Conservation (phyloP, 192 early-diverging fungal genomes). For the Paraglomus occultum region DNA sequence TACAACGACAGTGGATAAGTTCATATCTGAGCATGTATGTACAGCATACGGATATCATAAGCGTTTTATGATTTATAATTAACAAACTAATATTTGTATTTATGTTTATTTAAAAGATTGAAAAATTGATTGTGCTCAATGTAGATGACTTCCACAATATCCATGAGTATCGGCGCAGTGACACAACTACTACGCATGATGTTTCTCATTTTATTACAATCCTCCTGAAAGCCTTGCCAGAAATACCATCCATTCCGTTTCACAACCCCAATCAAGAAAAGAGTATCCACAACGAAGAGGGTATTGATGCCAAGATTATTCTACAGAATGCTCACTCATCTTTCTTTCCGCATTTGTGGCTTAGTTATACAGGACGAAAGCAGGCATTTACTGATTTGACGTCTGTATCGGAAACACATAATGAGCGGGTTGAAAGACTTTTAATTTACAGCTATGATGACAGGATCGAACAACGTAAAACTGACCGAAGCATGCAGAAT, state of each 20-base stretch:
- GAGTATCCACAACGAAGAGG: constrained; percentile 10
- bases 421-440: constrained; percentile 8
- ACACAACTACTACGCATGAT: background rate
- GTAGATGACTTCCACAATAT: constrained; percentile 4
- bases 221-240: background rate
- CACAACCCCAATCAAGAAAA: constrained; percentile 4
- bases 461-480: background rate
- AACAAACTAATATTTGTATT: background rate
- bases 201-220: too few species aligned
- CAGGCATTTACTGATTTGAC: constrained; percentile 11
- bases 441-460: constrained; percentile 3
- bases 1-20: background rate
- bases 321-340: background rate
- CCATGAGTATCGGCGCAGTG: background rate
- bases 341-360: constrained; percentile 9
- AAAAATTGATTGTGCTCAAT: background rate
- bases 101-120: background rate
- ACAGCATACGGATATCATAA: too few species aligned
- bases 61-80: background rate
- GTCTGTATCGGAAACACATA: background rate
- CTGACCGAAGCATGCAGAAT: constrained; percentile 20
- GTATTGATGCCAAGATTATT: constrained; percentile 2
- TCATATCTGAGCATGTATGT: too few species aligned
- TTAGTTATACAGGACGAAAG: constrained; percentile 22
- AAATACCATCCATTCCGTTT: background rate